These are phyloP conservation scores for Epichloe sibirici DNA, from an alignment of 2,329 filamentous ascomycete species.

Conservation along the genomic window DNA sequence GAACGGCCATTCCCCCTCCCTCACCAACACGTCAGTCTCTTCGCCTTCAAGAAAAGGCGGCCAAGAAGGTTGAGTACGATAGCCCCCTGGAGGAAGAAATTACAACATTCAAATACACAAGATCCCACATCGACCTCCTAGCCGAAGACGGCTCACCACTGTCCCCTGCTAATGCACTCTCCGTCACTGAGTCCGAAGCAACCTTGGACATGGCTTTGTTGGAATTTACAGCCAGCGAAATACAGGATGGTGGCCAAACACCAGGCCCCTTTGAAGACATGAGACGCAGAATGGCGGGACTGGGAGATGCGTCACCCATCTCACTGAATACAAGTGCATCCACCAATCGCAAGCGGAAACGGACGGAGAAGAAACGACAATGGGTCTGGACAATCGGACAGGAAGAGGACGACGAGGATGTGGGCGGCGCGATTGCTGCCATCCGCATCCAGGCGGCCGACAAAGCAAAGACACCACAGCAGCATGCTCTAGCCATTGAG, in stretches of 20 bases:
- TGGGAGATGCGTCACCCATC: conserved; percentile 29
- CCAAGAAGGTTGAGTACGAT: conserved; percentile 48
- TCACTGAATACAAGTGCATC: conserved; percentile 26
- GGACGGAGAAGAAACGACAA: conserved; percentile 46
- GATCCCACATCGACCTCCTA: conserved; percentile 51
- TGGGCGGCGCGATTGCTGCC: conserved; percentile 31
- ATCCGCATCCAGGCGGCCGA: conserved; percentile 19
- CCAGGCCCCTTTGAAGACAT: conserved; percentile 53
- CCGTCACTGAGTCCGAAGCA: conserved; percentile 22
- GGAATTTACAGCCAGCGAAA: conserved; percentile 38
- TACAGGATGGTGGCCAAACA: conserved; percentile 48
- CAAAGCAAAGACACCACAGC: neutral
- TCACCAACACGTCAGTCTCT: conserved; percentile 43
- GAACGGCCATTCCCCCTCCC: conserved; percentile 34
- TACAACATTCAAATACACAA: conserved; percentile 48
- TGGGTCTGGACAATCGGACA: conserved; percentile 57
- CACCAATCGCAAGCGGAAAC: conserved; percentile 40
- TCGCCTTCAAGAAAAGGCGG: conserved; percentile 41
- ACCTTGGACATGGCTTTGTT: conserved; percentile 37
- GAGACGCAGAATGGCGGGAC: conserved; percentile 41
- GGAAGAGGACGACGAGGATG: conserved; percentile 33
- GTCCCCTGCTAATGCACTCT: conserved; percentile 19
- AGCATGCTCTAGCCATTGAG: neutral
- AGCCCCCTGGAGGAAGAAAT: conserved; percentile 52
- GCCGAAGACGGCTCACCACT: conserved; percentile 42